Evolutionary conservation across 805 yeast genomes (phyloP).

Genomic region (Nakazawaea sp.): DNA sequence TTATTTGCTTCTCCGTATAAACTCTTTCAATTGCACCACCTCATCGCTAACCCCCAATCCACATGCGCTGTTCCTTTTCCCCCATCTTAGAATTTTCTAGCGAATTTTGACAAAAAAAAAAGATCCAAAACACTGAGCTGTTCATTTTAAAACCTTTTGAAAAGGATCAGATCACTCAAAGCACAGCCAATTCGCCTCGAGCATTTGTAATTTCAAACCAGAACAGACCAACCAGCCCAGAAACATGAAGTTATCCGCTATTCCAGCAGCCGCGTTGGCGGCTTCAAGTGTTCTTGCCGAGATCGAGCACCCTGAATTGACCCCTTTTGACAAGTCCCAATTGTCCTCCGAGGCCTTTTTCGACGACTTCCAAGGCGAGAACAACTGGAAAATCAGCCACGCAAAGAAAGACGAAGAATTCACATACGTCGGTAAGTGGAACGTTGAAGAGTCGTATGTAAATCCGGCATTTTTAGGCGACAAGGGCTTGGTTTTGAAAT

Average conservation of each 20-base stretch:
- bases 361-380: constrained; percentile 52
- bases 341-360: constrained; percentile 43
- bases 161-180: too few relatives aligned
- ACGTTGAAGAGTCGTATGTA: constrained; percentile 52
- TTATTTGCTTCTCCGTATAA: too few relatives aligned
- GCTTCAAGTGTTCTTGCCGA: constrained; percentile 7
- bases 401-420: constrained; percentile 46
- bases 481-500: constrained; percentile 68
- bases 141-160: too few relatives aligned
- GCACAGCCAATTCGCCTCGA: too few relatives aligned
- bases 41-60: too few relatives aligned
- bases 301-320: constrained; percentile 26
- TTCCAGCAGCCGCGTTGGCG: constrained; percentile 4
- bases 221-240: too few relatives aligned
- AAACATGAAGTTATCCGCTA: constrained; percentile 6
- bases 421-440: constrained; percentile 71
- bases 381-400: constrained; percentile 56
- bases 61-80: too few relatives aligned
- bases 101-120: too few relatives aligned
- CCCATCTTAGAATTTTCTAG: too few relatives aligned
- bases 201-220: too few relatives aligned
- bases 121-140: too few relatives aligned
- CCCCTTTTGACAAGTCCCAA: constrained; percentile 27
- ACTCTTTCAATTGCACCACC: too few relatives aligned
- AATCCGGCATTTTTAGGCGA: constrained; percentile 60